Evolutionary conservation across 768 basidiomycete genomes (phyloP).

Genomic region (Pisolithus tinctorius): DNA sequence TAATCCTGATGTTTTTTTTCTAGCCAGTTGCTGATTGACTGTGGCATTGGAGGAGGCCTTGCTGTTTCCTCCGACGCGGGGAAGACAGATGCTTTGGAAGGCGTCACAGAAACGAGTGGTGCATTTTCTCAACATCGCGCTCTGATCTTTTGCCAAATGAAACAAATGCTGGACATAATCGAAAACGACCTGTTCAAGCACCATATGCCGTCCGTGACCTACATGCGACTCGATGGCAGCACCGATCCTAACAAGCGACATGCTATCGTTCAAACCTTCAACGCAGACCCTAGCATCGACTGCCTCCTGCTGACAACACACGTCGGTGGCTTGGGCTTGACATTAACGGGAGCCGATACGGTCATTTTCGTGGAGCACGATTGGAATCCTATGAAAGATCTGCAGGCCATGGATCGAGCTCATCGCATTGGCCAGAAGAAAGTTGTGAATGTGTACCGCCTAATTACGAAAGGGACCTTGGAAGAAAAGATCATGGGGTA

Average conservation of each 20-base stretch:
- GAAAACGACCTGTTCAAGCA: slow-evolving; percentile 87
- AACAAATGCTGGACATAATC: slow-evolving; percentile 97
- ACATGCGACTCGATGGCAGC: slow-evolving; percentile 94
- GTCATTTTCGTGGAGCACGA: slow-evolving; percentile 99
- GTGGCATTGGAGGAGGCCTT: slow-evolving; percentile 73
- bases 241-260: slow-evolving; percentile 94
- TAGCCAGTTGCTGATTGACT: slow-evolving; percentile 91
- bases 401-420: slow-evolving; percentile 98
- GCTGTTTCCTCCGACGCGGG: slow-evolving; percentile 41
- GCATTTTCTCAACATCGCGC: slow-evolving; percentile 91
- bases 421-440: slow-evolving; percentile 98
- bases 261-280: slow-evolving; percentile 96
- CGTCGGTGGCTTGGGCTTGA: slow-evolving; percentile 93
- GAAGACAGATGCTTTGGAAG: slow-evolving; percentile 64
- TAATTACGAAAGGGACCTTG: slow-evolving; percentile 93
- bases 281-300: slow-evolving; percentile 95
- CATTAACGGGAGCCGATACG: slow-evolving; percentile 95
- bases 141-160: slow-evolving; percentile 98
- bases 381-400: slow-evolving; percentile 99
- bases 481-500: slow-evolving; percentile 99
- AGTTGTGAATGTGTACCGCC: slow-evolving; percentile 96
- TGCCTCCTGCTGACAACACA: slow-evolving; percentile 93
- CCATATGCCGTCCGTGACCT: slow-evolving; percentile 93
- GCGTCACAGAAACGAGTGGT: slow-evolving; percentile 41
- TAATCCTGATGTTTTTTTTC: slow-evolving; percentile 3